Conservation (phyloP, 2,329 filamentous ascomycete species). For the Exophiala oligosperma region DNA sequence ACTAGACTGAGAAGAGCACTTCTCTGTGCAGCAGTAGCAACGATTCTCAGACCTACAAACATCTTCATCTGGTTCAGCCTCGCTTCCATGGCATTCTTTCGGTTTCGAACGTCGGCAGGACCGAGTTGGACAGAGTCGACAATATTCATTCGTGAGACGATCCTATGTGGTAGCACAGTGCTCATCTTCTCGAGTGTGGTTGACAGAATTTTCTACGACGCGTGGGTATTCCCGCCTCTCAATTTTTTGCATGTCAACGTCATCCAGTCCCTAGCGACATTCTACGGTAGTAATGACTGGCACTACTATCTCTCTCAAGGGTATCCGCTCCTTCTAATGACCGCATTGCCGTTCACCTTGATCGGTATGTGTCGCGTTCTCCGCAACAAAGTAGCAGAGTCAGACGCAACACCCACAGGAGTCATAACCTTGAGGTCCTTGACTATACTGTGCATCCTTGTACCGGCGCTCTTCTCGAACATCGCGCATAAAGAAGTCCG, state of each 20-base stretch:
- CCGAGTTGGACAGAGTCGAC: constrained; percentile 12
- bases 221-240: constrained; percentile 85
- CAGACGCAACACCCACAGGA: constrained; percentile 15
- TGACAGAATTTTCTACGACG: constrained; percentile 77
- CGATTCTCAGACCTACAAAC: constrained; percentile 87
- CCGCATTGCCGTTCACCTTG: constrained; percentile 74
- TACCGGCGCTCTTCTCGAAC: constrained; percentile 65
- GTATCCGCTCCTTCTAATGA: constrained; percentile 81
- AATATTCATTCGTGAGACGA: constrained; percentile 59
- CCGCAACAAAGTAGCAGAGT: constrained; percentile 21
- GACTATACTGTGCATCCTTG: constrained; percentile 59
- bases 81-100: constrained; percentile 33
- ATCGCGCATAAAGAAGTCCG: constrained; percentile 96
- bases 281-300: constrained; percentile 87
- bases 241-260: constrained; percentile 91
- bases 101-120: neutral
- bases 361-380: constrained; percentile 59
- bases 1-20: constrained; percentile 61
- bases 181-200: constrained; percentile 64
- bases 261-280: constrained; percentile 79
- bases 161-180: constrained; percentile 62
- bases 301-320: constrained; percentile 95
- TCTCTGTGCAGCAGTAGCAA: constrained; percentile 74
- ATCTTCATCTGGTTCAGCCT: constrained; percentile 78
- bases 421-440: constrained; percentile 50